Evolutionary conservation across 2,329 filamentous ascomycete genomes (phyloP).

Genomic region (Sodiomyces alkalinus): DNA sequence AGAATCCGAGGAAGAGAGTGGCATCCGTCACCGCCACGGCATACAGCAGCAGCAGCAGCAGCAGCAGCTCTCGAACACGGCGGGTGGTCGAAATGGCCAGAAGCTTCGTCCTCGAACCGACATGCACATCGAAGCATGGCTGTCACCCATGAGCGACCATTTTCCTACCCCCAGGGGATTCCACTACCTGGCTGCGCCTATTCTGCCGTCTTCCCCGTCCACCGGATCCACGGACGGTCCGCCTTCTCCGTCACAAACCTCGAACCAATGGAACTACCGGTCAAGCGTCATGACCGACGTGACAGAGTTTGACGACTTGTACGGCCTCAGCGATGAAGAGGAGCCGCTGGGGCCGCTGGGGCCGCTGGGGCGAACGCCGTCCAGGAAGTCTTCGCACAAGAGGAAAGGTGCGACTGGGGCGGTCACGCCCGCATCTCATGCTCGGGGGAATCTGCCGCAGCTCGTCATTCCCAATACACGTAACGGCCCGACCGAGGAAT

Average conservation of each 20-base stretch:
- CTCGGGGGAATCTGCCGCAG: slow-evolving; percentile 25
- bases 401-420: slow-evolving; percentile 25
- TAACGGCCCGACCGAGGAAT: slow-evolving; percentile 19
- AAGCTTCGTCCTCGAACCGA: background rate
- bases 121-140: slow-evolving; percentile 23
- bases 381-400: slow-evolving; percentile 20
- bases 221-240: slow-evolving; percentile 33
- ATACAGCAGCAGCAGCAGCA: slow-evolving; percentile 10
- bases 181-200: slow-evolving; percentile 47
- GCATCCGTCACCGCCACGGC: slow-evolving; percentile 9
- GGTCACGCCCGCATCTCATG: slow-evolving; percentile 7
- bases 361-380: slow-evolving; percentile 9
- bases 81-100: background rate
- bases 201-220: slow-evolving; percentile 46
- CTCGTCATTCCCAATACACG: slow-evolving; percentile 35
- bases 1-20: slow-evolving; percentile 27
- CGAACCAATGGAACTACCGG: slow-evolving; percentile 46
- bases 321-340: slow-evolving; percentile 75
- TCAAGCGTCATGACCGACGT: slow-evolving; percentile 46
- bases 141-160: slow-evolving; percentile 45
- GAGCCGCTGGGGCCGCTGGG: too few species aligned
- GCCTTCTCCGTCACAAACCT: slow-evolving; percentile 39
- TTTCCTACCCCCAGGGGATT: slow-evolving; percentile 59
- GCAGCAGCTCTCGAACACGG: background rate
- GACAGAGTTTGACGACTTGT: slow-evolving; percentile 74